phyloP scores from a whole-genome alignment of 371 early-diverging fungal genomes.

The Enterocytospora artemiae region DNA sequence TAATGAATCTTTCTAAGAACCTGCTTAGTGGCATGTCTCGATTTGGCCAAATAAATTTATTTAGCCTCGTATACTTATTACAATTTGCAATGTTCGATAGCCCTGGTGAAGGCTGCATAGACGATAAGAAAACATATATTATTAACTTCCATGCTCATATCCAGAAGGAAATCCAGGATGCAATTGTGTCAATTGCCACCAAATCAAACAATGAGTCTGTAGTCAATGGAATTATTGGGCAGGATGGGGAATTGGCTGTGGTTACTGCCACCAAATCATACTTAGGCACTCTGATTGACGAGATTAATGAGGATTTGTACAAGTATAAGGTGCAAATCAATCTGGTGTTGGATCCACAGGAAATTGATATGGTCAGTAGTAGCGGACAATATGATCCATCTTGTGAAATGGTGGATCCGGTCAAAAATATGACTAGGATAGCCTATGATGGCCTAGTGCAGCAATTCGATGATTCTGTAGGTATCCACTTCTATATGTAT shows the following conservation, averaged over 20 bases:
- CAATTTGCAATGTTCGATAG: no score
- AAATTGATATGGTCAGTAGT: slow-evolving; percentile 21
- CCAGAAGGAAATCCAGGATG: slow-evolving; percentile 20
- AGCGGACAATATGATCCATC: slow-evolving; percentile 30
- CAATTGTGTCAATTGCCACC: slow-evolving; percentile 20
- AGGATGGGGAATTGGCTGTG: background rate
- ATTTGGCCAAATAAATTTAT: no score
- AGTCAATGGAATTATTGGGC: slow-evolving; percentile 3
- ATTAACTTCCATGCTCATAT: slow-evolving; percentile 37
- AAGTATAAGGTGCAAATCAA: slow-evolving; percentile 38
- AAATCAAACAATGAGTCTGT: slow-evolving; percentile 8
- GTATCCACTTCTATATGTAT: slow-evolving; percentile 44
- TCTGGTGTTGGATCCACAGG: slow-evolving; percentile 15
- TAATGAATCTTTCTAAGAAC: no score
- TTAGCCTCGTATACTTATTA: no score
- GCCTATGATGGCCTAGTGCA: slow-evolving; percentile 22
- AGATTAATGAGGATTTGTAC: slow-evolving; percentile 30
- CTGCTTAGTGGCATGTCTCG: no score
- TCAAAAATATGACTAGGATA: slow-evolving; percentile 18
- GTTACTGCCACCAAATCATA: slow-evolving; percentile 19
- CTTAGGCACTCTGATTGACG: slow-evolving; percentile 33
- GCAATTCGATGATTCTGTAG: slow-evolving; percentile 24
- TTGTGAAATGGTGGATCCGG: slow-evolving; percentile 42
- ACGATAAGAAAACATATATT: slow-evolving; percentile 20
- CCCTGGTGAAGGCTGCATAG: slow-evolving; percentile 18